Evolutionary conservation across 116 monocot genomes (phyloP), one percentile per base, ranked within the genome.

Genomic region (Dioscorea cayenensis): DNA sequence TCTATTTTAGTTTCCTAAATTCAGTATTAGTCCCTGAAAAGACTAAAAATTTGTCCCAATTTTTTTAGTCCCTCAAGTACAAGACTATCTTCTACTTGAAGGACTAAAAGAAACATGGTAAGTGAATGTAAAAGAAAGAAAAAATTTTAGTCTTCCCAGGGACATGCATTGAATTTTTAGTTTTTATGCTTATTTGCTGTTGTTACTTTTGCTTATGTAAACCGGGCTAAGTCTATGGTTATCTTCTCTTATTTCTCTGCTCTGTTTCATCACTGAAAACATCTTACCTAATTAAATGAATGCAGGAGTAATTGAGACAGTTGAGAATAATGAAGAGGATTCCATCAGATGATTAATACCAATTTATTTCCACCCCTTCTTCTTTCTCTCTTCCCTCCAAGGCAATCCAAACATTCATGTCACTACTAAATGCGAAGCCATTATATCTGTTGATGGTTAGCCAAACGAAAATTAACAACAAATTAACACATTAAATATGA

Each of bases 251-350:
- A 8, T 43, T 8, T 43, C 43, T 43, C 43, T 43, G 43, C 43
- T 43, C 11, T 43, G 12, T 43, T 43, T 43, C 43, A 43, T 43
- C 43, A 43, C 43, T 43, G 36, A 48, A 36, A 69, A 62, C 7
- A 43, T 43, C 43, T 43, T 43, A 43, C 43, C 43, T 43, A 43
- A 43, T 51, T 37, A 58, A 51, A 65, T 76, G 69, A 75, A 70
- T 71, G 58, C 75, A 69, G 18, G 43, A 72, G 75, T 67, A 66
- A 69, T 72, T 76, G 76, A 67, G 69, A 43, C 69, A 23, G 70
- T 72, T 69, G 74, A 73, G 74, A 74, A 64, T 67, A 70, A 69
- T 69, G 69, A 48, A 36, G 38, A 48, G 38, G 74, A 74, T 65
- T 75, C 36, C 51, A 68, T 75, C 75, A 74, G 49, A 66, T 49